Percentiles rank a stretch among this genome's conserved stretches.
Evolutionary conservation across 2,329 filamentous ascomycete genomes (phyloP).

Genomic region (Xylariaceae sp.): DNA sequence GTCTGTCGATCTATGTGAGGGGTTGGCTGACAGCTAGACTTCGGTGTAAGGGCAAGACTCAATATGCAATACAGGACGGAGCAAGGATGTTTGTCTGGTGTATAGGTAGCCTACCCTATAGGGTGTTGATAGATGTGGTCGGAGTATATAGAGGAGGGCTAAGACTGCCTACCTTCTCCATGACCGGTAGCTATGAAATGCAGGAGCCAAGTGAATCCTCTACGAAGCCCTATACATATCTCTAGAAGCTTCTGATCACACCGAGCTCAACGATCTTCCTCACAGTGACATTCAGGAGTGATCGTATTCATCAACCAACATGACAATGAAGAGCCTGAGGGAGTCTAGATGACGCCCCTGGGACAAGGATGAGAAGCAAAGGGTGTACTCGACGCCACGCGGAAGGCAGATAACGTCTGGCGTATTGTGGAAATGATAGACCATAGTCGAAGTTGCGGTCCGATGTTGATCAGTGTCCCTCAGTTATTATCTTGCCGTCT

Average conservation of each 20-base stretch:
- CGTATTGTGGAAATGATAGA: conserved; percentile 16
- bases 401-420: conserved; percentile 8
- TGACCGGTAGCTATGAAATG: not conserved
- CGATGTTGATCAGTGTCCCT: conserved; percentile 6
- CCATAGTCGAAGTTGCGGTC: conserved; percentile 19
- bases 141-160: not conserved
- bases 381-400: not conserved
- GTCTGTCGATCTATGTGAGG: not conserved
- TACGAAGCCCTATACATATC: not conserved
- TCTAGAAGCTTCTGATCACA: no score
- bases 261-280: no score
- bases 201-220: not conserved
- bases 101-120: not conserved
- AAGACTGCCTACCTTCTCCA: not conserved
- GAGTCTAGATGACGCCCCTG: not conserved
- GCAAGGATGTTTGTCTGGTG: not conserved
- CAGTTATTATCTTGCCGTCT: conserved; percentile 6
- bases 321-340: not conserved
- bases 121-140: not conserved
- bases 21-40: not conserved
- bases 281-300: no score
- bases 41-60: no score
- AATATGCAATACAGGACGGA: not conserved
- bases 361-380: not conserved
- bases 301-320: no score